Evolutionary conservation across 225 moss, liverwort and hornwort genomes (phyloP), one percentile per base, ranked within the genome.

Genomic region (Marchantia paleacea): DNA sequence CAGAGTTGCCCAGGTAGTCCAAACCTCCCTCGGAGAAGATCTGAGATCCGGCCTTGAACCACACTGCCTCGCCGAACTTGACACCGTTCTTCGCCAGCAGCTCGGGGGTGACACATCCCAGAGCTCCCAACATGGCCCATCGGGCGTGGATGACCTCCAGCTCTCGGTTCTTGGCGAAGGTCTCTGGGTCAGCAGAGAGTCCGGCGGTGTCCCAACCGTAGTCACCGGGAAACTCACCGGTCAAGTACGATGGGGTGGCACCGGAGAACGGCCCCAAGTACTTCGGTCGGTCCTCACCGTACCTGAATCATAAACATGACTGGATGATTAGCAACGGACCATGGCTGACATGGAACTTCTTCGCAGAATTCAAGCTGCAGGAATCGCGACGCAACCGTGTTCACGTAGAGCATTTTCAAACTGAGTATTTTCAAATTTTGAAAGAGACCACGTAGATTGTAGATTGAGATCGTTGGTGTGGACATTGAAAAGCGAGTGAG

Each of bases 181-280:
- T 84, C 82, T 86, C 89, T 0, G 88, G 88, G 72, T 89, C 89
- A 4, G 89, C 75, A 0, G 89, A 89, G 12, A 86, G 84, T 6
- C 89, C 89, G 3, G 89, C 87, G 0, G 87, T 89, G 52, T 89
- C 89, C 89, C 87, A 89, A 25, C 89, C 89, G 72, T 89, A 89
- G 80, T 89, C 91, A 0, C 91, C 91, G 0, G 91, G 85, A 55
- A 66, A 91, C 60, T 91, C 91, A 49, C 91, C 91, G 25, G 55
- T 89, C 9, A 91, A 54, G 76, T 91, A 91, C 0, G 91, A 86
- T 4, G 91, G 91, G 55, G 73, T 74, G n/a, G 64, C 75, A 62
- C 29, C 55, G 3, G 86, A 83, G 81, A 87, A 87, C 10, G 86
- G 86, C 14, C 86, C 86, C 79, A 87, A 53, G 72, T 74, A 87